Evolutionary conservation across 1,284 basidiomycete species (phyloP), one percentile per base, ranked within the genome.

Genomic region (Ustilago vetiveriae): DNA sequence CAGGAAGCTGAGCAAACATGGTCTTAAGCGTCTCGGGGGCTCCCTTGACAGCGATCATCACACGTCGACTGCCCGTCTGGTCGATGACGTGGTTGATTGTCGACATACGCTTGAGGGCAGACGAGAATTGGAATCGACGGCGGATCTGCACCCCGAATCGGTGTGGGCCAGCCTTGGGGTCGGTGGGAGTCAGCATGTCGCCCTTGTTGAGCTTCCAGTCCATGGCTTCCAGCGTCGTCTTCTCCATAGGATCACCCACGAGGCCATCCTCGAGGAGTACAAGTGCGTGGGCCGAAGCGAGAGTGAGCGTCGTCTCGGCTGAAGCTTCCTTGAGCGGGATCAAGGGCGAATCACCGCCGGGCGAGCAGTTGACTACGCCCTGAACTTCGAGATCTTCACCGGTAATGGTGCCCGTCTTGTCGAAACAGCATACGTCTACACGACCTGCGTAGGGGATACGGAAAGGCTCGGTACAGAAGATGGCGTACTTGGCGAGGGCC

Each of bases 181-280:
- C 62, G 40, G 55, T 41, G 36, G 81, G 60, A 29, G 53, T 52
- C 33, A 56, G 33, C 36, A 63, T 30, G 23, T 66, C 72, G 86
- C 91, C 91, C 83, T 90, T 90, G 33, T 85, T 86, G 19, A 99
- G 83, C 68, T 89, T 88, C 95, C 95, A 98, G 57, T 92, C 89
- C 41, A 98, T 86, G 2, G 93, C 90, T 70, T 94, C 92, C 16
- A 98, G 85, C 0, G 95, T 95, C 0, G 92, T 95, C 84, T 95
- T 95, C 83, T 99, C 95, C 95, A 99, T 99, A 0, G 96, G 95
- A 82, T 99, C 96, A 14, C 95, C 96, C 30, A 98, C 94, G 32
- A 96, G 86, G 4, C 93, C 95, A 78, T 87, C 86, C 44, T 97
- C 94, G 33, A 99, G 86, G 47, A 92, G 86, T 19, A 98, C 95